phyloP scores from a whole-genome alignment of 2,329 filamentous ascomycete species.

The Ascosphaera acerosa region DNA sequence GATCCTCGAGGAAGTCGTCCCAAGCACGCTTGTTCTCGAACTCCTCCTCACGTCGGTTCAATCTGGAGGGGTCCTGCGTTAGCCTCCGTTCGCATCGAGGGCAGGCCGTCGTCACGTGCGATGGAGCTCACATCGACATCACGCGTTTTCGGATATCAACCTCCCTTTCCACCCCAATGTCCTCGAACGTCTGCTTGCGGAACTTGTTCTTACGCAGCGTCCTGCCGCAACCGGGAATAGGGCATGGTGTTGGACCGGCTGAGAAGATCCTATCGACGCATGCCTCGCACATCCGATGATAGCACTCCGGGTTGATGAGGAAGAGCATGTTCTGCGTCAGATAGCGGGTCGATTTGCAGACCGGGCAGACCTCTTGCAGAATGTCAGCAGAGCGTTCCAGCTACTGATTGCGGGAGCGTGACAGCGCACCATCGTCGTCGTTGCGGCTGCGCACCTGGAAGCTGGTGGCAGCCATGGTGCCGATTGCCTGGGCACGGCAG shows the following conservation, averaged over 20 bases:
- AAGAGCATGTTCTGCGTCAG: constrained; percentile 86
- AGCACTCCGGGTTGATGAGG: constrained; percentile 93
- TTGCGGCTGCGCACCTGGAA: neutral
- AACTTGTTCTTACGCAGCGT: constrained; percentile 71
- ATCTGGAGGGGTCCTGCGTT: too few species aligned
- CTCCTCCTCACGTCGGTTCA: constrained; percentile 76
- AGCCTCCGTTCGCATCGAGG: constrained; percentile 1
- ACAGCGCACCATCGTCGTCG: constrained; percentile 1
- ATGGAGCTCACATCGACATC: constrained; percentile 25
- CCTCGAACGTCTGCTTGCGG: constrained; percentile 68
- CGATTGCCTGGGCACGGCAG: too few species aligned
- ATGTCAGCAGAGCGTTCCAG: too few species aligned
- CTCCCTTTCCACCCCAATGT: constrained; percentile 70
- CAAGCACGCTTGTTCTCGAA: constrained; percentile 64
- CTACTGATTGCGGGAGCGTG: too few species aligned
- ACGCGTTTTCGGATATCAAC: constrained; percentile 74
- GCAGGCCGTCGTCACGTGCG: neutral
- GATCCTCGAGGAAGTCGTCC: constrained; percentile 86
- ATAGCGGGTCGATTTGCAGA: constrained; percentile 92
- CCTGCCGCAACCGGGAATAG: constrained; percentile 65
- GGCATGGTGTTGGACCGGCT: constrained; percentile 73
- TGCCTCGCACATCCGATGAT: constrained; percentile 94
- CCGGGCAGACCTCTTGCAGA: constrained; percentile 86
- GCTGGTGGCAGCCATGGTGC: constrained; percentile 2
- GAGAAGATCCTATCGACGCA: constrained; percentile 91